Evolutionary conservation across 176 grass and related monocot species (phyloP).

Genomic region (Luzula sylvatica): DNA sequence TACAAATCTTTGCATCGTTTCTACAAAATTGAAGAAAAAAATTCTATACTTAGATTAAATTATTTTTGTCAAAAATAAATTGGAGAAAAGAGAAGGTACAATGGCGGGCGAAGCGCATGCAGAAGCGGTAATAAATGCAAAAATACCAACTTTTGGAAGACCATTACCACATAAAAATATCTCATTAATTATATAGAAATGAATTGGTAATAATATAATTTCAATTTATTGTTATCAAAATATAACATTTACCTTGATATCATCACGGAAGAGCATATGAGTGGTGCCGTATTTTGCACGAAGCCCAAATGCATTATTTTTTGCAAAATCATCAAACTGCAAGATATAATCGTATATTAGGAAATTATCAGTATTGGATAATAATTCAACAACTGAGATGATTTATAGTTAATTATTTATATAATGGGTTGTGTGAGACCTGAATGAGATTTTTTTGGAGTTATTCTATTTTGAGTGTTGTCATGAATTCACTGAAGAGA

Average conservation of each 20-base stretch:
- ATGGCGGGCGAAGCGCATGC: too few species aligned
- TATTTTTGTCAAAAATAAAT: too few species aligned
- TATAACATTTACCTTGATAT: constrained; percentile 59
- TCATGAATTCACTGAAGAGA: constrained; percentile 82
- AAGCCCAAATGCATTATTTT: constrained; percentile 91
- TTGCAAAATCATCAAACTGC: constrained; percentile 95
- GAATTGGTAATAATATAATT: constrained; percentile 15
- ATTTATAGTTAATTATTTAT: neutral
- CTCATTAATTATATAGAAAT: too few species aligned
- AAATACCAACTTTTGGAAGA: too few species aligned
- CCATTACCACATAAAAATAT: too few species aligned
- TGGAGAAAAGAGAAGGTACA: too few species aligned
- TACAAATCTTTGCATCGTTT: too few species aligned
- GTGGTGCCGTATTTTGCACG: constrained; percentile 77
- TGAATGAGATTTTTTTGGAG: constrained; percentile 88
- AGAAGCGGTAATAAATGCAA: too few species aligned
- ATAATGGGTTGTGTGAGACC: constrained; percentile 26
- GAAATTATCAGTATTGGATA: constrained; percentile 1
- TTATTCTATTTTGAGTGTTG: constrained; percentile 81
- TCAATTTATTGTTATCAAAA: constrained; percentile 11
- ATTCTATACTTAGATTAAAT: too few species aligned
- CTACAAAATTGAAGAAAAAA: too few species aligned
- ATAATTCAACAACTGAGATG: constrained; percentile 8
- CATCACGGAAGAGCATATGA: constrained; percentile 94
- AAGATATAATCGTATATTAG: constrained; percentile 3